phyloP scores from a whole-genome alignment of 2,329 filamentous ascomycete genomes.

The Aspergillus sp. region DNA sequence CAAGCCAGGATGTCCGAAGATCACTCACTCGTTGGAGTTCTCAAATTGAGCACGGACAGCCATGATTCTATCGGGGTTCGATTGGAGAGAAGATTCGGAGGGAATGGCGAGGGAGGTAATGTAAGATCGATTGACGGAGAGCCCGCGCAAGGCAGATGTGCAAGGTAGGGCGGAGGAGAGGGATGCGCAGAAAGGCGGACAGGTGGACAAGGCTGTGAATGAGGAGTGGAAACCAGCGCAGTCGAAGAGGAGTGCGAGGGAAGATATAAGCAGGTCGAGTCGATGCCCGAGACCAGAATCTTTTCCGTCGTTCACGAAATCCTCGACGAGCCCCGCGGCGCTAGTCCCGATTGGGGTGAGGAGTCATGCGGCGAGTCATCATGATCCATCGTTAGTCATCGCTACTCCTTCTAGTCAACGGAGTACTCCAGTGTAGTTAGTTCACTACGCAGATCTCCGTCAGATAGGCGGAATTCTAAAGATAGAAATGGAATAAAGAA shows the following conservation, averaged over 20 bases:
- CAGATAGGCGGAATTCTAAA: background rate
- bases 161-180: background rate
- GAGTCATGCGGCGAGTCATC: conserved; percentile 18
- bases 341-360: conserved; percentile 19
- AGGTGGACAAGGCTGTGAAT: background rate
- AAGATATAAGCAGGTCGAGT: background rate
- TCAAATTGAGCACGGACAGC: conserved; percentile 52
- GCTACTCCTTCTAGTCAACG: background rate
- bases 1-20: background rate
- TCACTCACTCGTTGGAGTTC: conserved; percentile 50
- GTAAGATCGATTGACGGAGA: background rate
- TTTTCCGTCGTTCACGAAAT: background rate
- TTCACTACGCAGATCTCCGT: too few relatives aligned
- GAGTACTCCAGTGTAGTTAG: too few relatives aligned
- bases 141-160: background rate
- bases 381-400: conserved; percentile 17
- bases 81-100: conserved; percentile 2
- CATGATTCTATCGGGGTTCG: conserved; percentile 31
- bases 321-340: conserved; percentile 7
- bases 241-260: background rate
- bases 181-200: background rate
- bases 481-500: background rate
- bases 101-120: background rate
- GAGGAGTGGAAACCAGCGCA: background rate
- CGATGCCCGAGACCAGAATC: background rate